Evolutionary conservation across 768 basidiomycete species (phyloP), one percentile per base, ranked within the genome.

Genomic region (Coprinopsis marcescibilis): DNA sequence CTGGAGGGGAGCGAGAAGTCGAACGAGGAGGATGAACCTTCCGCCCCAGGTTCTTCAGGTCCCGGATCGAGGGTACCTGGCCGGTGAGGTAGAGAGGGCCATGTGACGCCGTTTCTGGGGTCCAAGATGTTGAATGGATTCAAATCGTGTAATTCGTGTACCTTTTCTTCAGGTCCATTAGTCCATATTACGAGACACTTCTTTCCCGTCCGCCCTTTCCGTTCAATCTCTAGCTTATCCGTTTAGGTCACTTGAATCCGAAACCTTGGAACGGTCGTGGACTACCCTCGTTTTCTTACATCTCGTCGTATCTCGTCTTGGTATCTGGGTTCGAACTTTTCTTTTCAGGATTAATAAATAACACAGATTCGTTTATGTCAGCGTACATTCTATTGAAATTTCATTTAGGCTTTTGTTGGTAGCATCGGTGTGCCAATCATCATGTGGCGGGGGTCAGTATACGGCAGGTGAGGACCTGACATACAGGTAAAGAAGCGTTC

Each of bases 1-100:
- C 81, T 85, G 65, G 93, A 95, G 43, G 89, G 88, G 56, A 60
- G 59, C 43, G 51, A 57, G 36, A 55, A 61, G 42, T 53, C 65
- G 26, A 69, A 70, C 29, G 67, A 68, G 38, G 69, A 72, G 37
- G 71, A 72, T 26, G 59, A 67, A 15, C 64, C 52, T n/a, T 52
- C 67, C 21, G 56, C 65, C 24, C 68, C 71, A 38, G 68, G 66
- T 24, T 62, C 65, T 20, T 62, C 60, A 3, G 59, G 45, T 44
- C n/a, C n/a, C 6, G 37, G 33, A 21, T 29, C 46, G 33, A 50
- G 29, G 36, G 41, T 17, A 19, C 46, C 45, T 26, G 38, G 44
- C 19, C 27, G 37, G 12, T 12, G 14, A 36, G 48, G 30, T 25
- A 11, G 34, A 13, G 21, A 26, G 12, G 41, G 24, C 8, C 26